phyloP scores from a whole-genome alignment of 1,284 basidiomycete genomes.

The Butyriboletus appendiculatus region DNA sequence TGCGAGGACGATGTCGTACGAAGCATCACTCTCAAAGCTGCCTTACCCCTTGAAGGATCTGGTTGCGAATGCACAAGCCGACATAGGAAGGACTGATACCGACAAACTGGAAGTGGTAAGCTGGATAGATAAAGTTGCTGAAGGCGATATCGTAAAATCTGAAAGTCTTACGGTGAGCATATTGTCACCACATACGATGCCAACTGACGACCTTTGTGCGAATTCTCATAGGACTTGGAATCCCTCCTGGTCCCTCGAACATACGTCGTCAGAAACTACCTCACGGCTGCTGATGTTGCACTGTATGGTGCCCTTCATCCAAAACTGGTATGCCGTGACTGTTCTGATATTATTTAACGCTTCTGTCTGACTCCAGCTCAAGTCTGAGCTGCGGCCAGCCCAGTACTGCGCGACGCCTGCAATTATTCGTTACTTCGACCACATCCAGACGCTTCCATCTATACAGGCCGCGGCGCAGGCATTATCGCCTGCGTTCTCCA shows the following conservation, averaged over 20 bases:
- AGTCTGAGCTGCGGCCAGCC: conserved; percentile 66
- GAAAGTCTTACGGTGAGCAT: conserved; percentile 51
- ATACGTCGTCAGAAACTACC: conserved; percentile 77
- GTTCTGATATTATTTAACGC: not conserved
- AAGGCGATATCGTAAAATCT: conserved; percentile 50
- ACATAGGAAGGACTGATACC: conserved; percentile 57
- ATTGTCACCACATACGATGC: not conserved
- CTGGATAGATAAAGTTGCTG: conserved; percentile 69
- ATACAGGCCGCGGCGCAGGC: conserved; percentile 58
- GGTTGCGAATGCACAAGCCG: conserved; percentile 47
- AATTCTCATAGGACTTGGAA: conserved; percentile 64
- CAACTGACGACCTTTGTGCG: not conserved
- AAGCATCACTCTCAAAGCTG: conserved; percentile 52
- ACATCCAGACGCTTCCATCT: conserved; percentile 75
- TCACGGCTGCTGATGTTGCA: conserved; percentile 87
- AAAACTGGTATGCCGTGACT: conserved; percentile 57
- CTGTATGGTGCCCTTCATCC: conserved; percentile 85
- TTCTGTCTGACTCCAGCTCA: conserved; percentile 18
- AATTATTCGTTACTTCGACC: conserved; percentile 91
- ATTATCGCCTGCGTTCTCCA: conserved; percentile 56
- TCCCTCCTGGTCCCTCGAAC: conserved; percentile 74
- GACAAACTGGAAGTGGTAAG: conserved; percentile 62
- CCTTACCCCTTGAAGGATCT: conserved; percentile 58
- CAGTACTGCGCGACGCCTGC: conserved; percentile 79
- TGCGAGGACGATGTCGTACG: conserved; percentile 57